Percentiles rank a stretch among this genome's conserved stretches.
These are phyloP conservation scores for Aspergillus sojae DNA, from an alignment of 2,329 filamentous ascomycete species.

Conservation along the genomic window DNA sequence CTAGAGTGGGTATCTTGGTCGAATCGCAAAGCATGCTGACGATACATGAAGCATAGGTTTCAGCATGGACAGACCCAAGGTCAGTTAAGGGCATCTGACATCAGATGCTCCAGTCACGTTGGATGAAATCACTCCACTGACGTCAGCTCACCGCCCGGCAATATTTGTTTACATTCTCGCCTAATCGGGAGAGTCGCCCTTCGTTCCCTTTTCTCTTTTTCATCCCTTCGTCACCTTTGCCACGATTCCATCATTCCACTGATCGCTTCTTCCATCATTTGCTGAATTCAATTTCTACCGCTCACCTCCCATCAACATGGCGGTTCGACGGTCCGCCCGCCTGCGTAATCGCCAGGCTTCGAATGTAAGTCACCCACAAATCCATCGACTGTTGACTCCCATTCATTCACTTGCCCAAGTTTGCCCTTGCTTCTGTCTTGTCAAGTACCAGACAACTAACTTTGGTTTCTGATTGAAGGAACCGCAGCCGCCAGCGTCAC, in stretches of 20 bases:
- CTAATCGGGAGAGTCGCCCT: constrained; percentile 24
- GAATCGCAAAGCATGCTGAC: too few species aligned
- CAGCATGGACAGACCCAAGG: too few species aligned
- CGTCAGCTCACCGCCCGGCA: constrained; percentile 21
- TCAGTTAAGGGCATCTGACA: background rate
- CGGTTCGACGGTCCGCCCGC: constrained; percentile 46
- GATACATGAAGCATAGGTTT: too few species aligned
- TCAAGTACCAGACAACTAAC: constrained; percentile 6
- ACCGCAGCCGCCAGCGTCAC: constrained; percentile 24
- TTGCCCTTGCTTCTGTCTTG: constrained; percentile 2
- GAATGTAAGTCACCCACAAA: constrained; percentile 32
- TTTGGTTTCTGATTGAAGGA: constrained; percentile 22
- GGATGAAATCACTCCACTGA: background rate
- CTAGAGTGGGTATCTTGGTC: too few species aligned
- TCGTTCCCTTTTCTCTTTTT: background rate
- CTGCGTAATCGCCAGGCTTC: constrained; percentile 36
- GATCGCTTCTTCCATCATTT: background rate
- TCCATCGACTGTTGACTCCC: background rate
- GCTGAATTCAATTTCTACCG: background rate
- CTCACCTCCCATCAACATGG: constrained; percentile 28
- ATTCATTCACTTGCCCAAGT: constrained; percentile 10
- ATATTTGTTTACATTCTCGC: constrained; percentile 20
- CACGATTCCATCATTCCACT: background rate
- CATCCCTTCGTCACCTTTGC: constrained; percentile 7
- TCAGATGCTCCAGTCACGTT: background rate